Percentiles rank a stretch among this genome's conserved stretches.
These are phyloP conservation scores for Boletus rufocinnamomeus DNA, from an alignment of 768 basidiomycete genomes.

Conservation along the genomic window DNA sequence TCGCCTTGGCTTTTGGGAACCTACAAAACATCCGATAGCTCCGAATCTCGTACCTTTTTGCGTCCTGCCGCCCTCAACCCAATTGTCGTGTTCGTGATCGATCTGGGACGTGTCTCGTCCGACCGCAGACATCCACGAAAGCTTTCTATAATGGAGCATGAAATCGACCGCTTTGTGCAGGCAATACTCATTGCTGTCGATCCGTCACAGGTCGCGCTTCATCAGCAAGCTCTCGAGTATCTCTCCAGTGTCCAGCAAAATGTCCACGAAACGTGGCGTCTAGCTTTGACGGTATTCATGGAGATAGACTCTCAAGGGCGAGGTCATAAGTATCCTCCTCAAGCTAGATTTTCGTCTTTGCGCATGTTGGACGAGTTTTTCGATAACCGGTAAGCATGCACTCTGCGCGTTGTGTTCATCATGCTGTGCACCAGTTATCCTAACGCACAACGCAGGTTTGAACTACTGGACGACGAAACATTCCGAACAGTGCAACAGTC, in stretches of 20 bases:
- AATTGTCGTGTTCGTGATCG: constrained; percentile 14
- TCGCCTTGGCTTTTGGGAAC: not conserved
- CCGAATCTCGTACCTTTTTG: not conserved
- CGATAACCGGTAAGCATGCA: constrained; percentile 68
- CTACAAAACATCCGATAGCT: constrained; percentile 5
- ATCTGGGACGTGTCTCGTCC: constrained; percentile 21
- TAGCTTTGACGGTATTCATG: constrained; percentile 75
- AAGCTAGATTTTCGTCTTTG: constrained; percentile 80
- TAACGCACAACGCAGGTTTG: constrained; percentile 46
- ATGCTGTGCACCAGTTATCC: not conserved
- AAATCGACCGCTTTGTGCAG: constrained; percentile 75
- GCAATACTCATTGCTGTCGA: constrained; percentile 90
- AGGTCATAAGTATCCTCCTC: constrained; percentile 60
- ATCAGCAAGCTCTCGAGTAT: constrained; percentile 87
- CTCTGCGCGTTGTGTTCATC: not conserved
- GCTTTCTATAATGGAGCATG: constrained; percentile 60
- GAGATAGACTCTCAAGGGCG: constrained; percentile 59
- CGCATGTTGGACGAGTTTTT: constrained; percentile 81
- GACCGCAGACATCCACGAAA: constrained; percentile 16
- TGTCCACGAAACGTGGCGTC: constrained; percentile 74
- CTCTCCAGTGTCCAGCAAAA: constrained; percentile 77
- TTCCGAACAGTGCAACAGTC: constrained; percentile 76
- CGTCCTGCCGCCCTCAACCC: not conserved
- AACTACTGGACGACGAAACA: constrained; percentile 66
- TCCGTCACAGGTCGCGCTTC: constrained; percentile 66